Evolutionary conservation across 78 protist genomes (phyloP).

Genomic region (Dictyostelium brefeldianum): DNA sequence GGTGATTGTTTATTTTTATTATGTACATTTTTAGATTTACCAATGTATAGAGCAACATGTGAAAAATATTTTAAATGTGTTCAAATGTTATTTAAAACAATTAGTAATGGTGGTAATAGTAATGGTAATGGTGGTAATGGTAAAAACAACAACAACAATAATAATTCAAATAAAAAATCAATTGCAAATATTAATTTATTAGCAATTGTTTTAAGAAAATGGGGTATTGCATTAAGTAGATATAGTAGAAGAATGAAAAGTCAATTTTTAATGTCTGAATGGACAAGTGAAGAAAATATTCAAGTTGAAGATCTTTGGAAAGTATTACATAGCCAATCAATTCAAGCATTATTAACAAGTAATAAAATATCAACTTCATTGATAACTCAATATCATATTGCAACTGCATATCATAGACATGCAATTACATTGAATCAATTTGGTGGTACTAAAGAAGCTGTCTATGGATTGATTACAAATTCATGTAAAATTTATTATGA

Average conservation of each 20-base stretch:
- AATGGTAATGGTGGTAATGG: too few relatives aligned
- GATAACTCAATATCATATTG: constrained; percentile 45
- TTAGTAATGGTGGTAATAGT: not conserved
- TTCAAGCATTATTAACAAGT: constrained; percentile 49
- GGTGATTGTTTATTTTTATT: constrained; percentile 67
- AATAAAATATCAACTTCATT: constrained; percentile 37
- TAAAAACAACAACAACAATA: not conserved
- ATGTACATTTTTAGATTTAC: constrained; percentile 60
- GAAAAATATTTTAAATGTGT: constrained; percentile 51
- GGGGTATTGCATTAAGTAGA: constrained; percentile 78
- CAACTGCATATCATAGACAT: constrained; percentile 58
- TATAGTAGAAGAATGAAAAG: constrained; percentile 66
- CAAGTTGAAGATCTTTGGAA: constrained; percentile 72
- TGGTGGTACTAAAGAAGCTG: constrained; percentile 39
- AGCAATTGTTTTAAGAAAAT: constrained; percentile 57
- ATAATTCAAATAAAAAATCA: not conserved
- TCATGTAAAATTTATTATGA: constrained; percentile 54
- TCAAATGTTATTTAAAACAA: not conserved
- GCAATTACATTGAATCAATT: constrained; percentile 67
- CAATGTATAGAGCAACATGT: constrained; percentile 80
- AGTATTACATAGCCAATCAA: constrained; percentile 46
- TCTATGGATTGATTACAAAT: constrained; percentile 35
- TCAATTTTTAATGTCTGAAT: constrained; percentile 77
- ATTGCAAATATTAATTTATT: not conserved
- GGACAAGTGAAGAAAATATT: constrained; percentile 73